Evolutionary conservation across 2,329 filamentous ascomycete species (phyloP).

Genomic region (Stylonectria norvegica): DNA sequence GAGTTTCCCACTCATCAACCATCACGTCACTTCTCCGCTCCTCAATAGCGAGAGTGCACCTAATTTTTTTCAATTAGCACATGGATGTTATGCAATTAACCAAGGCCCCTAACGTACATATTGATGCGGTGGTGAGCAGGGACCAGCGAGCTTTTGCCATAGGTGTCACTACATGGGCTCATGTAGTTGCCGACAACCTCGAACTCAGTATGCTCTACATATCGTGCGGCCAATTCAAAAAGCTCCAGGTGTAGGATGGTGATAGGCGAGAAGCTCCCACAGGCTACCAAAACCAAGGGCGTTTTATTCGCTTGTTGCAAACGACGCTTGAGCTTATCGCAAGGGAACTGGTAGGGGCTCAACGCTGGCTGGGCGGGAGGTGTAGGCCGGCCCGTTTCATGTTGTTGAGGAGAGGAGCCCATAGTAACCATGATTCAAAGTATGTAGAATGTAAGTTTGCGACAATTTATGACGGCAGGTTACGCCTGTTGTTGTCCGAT

Average conservation of each 20-base stretch:
- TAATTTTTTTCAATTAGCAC: too few relatives aligned
- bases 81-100: too few relatives aligned
- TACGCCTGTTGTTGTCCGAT: too few relatives aligned
- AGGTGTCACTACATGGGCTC: constrained; percentile 35
- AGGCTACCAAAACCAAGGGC: constrained; percentile 65
- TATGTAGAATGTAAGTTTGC: too few relatives aligned
- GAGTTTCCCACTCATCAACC: constrained; percentile 79
- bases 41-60: constrained; percentile 68
- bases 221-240: constrained; percentile 80
- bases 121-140: constrained; percentile 38
- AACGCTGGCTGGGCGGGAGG: too few relatives aligned
- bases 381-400: too few relatives aligned
- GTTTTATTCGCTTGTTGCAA: constrained; percentile 53
- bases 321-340: constrained; percentile 50
- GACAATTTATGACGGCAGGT: too few relatives aligned
- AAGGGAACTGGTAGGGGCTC: constrained; percentile 59
- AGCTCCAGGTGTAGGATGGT: constrained; percentile 75
- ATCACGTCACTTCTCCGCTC: constrained; percentile 72
- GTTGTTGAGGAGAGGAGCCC: too few relatives aligned
- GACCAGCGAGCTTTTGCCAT: constrained; percentile 40
- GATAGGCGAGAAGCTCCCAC: constrained; percentile 68
- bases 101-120: constrained; percentile 62
- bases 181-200: constrained; percentile 78
- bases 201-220: constrained; percentile 65
- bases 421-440: too few relatives aligned